Base-by-base conservation (phyloP, 257 asterid species). In the Nicotiana tabacum region DNA sequence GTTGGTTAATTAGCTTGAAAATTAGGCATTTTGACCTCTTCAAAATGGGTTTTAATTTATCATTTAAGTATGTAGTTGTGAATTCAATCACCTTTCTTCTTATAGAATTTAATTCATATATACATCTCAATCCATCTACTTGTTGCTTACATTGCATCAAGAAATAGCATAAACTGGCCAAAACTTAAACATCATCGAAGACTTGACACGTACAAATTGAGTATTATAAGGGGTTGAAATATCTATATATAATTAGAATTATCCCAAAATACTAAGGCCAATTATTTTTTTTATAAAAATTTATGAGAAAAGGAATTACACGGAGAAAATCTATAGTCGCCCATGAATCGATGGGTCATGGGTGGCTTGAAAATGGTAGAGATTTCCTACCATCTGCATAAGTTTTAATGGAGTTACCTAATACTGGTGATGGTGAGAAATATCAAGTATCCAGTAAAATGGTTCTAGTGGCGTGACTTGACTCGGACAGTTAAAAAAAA, bases 1-100 rank as follows among this genome's bases (percentile, higher is more conserved):
- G 87, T 83, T 81, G 87, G 78, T 78, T 43, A 43, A 43, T 43
- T 17, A 37, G 79, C 58, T 61, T 55, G 83, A 86, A 80, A 77
- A 66, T 32, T 58, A 53, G 70, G 18, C 56, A 39, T 21, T 77
- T 66, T 58, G 66, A 48, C 57, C 68, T 43, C 69, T 58, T 43
- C n/a, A 77, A 76, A 51, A 18, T 68, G 16, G 80, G 81, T 77
- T 76, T 67, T 43, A 77, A 85, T 74, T 8, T 37, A 24, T 24
- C 43, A 16, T 61, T 77, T 21, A 17, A 29, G 3, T n/a, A 66
- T 80, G 16, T 83, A 53, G 86, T 77, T 83, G 30, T 43, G 66
- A 74, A 27, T 76, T 76, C 64, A 72, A 72, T 46, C 61, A 46
- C 24, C 37, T 43, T 24, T 72, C 21, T 15, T 6, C 48, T 58